Evolutionary conservation across 2,329 filamentous ascomycete genomes (phyloP).

Genomic region (Fusarium oxysporum): DNA sequence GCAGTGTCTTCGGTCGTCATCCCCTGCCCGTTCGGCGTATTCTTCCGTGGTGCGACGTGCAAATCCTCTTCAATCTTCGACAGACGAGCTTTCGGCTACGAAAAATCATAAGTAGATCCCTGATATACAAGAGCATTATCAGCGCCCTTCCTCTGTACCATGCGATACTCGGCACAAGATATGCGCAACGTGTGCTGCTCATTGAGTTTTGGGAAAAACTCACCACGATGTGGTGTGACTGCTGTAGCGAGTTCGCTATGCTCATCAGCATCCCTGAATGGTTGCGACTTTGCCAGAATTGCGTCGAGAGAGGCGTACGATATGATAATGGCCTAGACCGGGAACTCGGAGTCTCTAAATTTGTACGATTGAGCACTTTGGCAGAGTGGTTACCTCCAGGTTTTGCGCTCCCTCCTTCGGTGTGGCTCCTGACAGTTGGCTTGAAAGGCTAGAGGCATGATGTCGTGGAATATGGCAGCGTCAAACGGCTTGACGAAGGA

Average conservation of each 20-base stretch:
- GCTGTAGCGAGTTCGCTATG: conserved; percentile 31
- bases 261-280: conserved; percentile 45
- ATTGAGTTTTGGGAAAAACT: conserved; percentile 34
- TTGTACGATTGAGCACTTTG: rapidly evolving
- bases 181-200: conserved; percentile 38
- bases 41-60: conserved; percentile 43
- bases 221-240: conserved; percentile 42
- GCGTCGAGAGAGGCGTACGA: conserved; percentile 20
- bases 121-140: conserved; percentile 41
- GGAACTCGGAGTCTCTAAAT: rapidly evolving
- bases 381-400: background rate
- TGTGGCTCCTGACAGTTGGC: too few relatives aligned
- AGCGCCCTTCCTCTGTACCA: conserved; percentile 46
- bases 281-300: conserved; percentile 46
- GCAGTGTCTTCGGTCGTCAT: background rate
- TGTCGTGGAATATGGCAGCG: background rate
- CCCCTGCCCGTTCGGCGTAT: rapidly evolving
- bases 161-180: conserved; percentile 45
- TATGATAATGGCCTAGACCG: rapidly evolving
- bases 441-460: background rate
- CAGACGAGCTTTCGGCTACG: conserved; percentile 44
- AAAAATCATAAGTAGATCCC: conserved; percentile 39
- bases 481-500: background rate
- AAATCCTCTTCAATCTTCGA: conserved; percentile 48
- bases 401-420: too few relatives aligned